Conservation (phyloP, 495 filamentous ascomycete genomes). For the Penicillium waksmanii region DNA sequence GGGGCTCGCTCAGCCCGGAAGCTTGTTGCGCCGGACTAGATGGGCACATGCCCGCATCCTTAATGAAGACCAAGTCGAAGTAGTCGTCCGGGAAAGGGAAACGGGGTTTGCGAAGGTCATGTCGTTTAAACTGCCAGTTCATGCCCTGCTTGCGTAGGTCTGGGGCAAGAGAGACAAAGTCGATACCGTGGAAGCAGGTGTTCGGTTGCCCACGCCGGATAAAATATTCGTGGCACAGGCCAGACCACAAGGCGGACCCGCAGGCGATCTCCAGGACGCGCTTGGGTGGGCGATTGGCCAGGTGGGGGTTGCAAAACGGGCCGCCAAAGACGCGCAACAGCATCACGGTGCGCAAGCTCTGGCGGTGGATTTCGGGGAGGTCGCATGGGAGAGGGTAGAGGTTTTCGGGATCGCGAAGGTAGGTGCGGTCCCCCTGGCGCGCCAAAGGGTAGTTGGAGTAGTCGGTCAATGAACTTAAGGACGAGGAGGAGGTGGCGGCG, state of each 20-base stretch:
- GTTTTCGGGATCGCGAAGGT: constrained; percentile 73
- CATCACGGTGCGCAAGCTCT: constrained; percentile 81
- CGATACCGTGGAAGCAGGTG: constrained; percentile 80
- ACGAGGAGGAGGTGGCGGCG: constrained; percentile 45
- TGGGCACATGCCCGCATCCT: constrained; percentile 76
- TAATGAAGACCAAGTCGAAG: constrained; percentile 90
- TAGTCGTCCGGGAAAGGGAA: constrained; percentile 81
- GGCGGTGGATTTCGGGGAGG: constrained; percentile 82
- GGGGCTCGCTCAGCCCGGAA: constrained; percentile 70
- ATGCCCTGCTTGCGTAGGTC: constrained; percentile 74
- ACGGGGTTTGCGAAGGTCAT: constrained; percentile 75
- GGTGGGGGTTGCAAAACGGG: constrained; percentile 72
- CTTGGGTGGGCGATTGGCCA: constrained; percentile 66
- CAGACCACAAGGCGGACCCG: constrained; percentile 88
- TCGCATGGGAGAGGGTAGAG: constrained; percentile 88
- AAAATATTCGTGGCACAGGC: constrained; percentile 79
- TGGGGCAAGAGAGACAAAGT: constrained; percentile 76
- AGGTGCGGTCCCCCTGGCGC: constrained; percentile 75
- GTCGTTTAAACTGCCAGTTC: constrained; percentile 86
- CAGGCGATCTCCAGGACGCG: constrained; percentile 87
- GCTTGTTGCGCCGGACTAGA: constrained; percentile 64
- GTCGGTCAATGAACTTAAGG: constrained; percentile 43
- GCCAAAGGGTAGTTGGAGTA: constrained; percentile 65
- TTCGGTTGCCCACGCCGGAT: constrained; percentile 59
- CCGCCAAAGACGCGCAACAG: constrained; percentile 78